Evolutionary conservation across 1,139 yeast genomes (phyloP).

Genomic region (Blastobotrys proliferans): DNA sequence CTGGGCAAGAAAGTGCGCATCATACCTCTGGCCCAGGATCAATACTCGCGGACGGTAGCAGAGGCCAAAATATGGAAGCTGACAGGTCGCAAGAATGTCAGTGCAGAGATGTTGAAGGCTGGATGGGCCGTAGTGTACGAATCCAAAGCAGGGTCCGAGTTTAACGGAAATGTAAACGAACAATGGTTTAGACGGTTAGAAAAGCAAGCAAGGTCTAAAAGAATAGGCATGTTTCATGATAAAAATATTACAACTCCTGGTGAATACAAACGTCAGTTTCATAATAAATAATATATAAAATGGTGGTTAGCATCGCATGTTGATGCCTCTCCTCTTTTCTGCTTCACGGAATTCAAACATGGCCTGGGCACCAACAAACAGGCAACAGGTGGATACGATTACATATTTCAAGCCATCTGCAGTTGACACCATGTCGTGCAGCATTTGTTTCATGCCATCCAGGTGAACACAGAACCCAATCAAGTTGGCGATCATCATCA

Average conservation of each 20-base stretch:
- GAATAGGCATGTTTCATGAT: conserved; percentile 67
- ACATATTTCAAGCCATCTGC: conserved; percentile 62
- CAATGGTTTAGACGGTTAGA: conserved; percentile 56
- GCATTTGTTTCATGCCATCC: conserved; percentile 69
- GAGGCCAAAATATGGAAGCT: conserved; percentile 71
- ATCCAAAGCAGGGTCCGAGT: conserved; percentile 75
- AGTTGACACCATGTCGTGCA: conserved; percentile 70
- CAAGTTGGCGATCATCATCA: conserved; percentile 96
- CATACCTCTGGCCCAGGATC: conserved; percentile 78
- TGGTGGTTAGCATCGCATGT: conserved; percentile 62
- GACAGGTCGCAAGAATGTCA: conserved; percentile 72
- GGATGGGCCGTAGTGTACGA: conserved; percentile 91
- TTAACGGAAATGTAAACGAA: conserved; percentile 77
- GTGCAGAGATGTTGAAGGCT: conserved; percentile 76
- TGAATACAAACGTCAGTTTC: conserved; percentile 52
- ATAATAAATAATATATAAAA: neutral
- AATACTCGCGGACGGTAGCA: conserved; percentile 84
- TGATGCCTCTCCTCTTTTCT: conserved; percentile 79
- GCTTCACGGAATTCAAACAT: conserved; percentile 92
- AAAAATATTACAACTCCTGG: conserved; percentile 70
- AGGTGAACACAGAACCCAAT: conserved; percentile 92
- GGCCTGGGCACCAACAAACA: conserved; percentile 83
- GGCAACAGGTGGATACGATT: conserved; percentile 54
- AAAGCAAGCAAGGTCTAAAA: conserved; percentile 49
- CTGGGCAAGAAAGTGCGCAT: conserved; percentile 65